Evolutionary conservation across 345 rosid genomes (phyloP).

Genomic region (Stellera chamaejasme): DNA sequence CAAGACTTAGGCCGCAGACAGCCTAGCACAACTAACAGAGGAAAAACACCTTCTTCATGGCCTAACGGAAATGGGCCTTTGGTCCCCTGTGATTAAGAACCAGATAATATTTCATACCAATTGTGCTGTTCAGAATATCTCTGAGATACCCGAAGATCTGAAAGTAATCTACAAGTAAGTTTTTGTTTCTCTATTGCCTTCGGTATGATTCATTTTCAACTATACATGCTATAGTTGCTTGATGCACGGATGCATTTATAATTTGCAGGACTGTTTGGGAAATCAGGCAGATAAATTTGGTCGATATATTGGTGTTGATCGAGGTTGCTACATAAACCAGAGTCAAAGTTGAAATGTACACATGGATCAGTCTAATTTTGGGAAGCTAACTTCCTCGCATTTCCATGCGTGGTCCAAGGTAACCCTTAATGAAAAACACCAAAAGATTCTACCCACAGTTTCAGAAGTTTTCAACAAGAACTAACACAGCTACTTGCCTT

Average conservation of each 20-base stretch:
- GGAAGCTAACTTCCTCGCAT: slow-evolving; percentile 74
- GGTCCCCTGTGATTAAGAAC: slow-evolving; percentile 53
- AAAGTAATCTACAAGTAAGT: slow-evolving; percentile 72
- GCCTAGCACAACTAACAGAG: too few species aligned
- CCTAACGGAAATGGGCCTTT: slow-evolving; percentile 66
- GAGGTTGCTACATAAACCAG: slow-evolving; percentile 91
- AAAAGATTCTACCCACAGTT: too few species aligned
- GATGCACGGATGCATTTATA: background rate
- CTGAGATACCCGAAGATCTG: slow-evolving; percentile 63
- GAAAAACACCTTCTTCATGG: slow-evolving; percentile 86
- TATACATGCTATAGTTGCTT: too few species aligned
- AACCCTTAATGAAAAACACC: background rate
- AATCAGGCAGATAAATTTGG: slow-evolving; percentile 53
- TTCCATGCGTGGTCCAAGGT: slow-evolving; percentile 89
- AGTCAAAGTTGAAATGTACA: slow-evolving; percentile 94
- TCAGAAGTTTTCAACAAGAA: too few species aligned
- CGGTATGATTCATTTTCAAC: background rate
- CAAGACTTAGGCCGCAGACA: too few species aligned
- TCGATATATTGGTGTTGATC: slow-evolving; percentile 44
- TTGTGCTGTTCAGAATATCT: slow-evolving; percentile 61
- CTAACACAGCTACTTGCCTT: too few species aligned
- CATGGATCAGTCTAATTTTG: slow-evolving; percentile 83
- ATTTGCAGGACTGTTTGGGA: slow-evolving; percentile 86
- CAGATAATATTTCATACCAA: slow-evolving; percentile 41
- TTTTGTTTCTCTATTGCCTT: background rate